phyloP scores from a whole-genome alignment of 768 basidiomycete species.

The Panaeolus papilionaceus region DNA sequence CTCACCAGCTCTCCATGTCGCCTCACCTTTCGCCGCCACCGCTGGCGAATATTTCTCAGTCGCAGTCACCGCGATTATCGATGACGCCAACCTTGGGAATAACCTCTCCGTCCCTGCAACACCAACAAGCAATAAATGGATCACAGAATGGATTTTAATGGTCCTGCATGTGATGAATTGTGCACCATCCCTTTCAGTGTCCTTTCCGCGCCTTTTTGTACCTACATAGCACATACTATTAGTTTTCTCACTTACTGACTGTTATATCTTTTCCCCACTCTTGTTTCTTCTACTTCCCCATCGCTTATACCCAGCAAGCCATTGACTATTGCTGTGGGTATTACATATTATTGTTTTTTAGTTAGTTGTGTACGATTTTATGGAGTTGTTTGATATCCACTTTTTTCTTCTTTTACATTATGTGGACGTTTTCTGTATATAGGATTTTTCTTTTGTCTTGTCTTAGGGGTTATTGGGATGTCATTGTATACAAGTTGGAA shows the following conservation, averaged over 20 bases:
- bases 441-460: not conserved
- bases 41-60: slow-evolving; percentile 47
- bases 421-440: slow-evolving; percentile 13
- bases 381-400: slow-evolving; percentile 11
- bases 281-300: not conserved
- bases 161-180: not conserved
- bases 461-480: not conserved
- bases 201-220: not conserved
- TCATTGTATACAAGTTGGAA: slow-evolving; percentile 10
- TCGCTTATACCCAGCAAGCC: not conserved
- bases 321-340: slow-evolving; percentile 5
- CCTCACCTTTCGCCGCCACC: slow-evolving; percentile 42
- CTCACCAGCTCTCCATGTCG: slow-evolving; percentile 44
- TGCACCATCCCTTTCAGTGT: not conserved
- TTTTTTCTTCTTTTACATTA: slow-evolving; percentile 7
- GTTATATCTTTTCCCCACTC: not conserved
- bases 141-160: slow-evolving; percentile 11
- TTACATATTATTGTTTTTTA: slow-evolving; percentile 11
- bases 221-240: slow-evolving; percentile 9
- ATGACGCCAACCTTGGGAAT: slow-evolving; percentile 59
- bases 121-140: slow-evolving; percentile 9
- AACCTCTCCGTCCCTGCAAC: slow-evolving; percentile 50
- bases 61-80: slow-evolving; percentile 59
- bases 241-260: slow-evolving; percentile 15
- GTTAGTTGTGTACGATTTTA: slow-evolving; percentile 10